Percentiles rank a stretch among this genome's conserved stretches.
phyloP scores from a whole-genome alignment of 352 stramenopile genomes.

The Globisporangium parvum region DNA sequence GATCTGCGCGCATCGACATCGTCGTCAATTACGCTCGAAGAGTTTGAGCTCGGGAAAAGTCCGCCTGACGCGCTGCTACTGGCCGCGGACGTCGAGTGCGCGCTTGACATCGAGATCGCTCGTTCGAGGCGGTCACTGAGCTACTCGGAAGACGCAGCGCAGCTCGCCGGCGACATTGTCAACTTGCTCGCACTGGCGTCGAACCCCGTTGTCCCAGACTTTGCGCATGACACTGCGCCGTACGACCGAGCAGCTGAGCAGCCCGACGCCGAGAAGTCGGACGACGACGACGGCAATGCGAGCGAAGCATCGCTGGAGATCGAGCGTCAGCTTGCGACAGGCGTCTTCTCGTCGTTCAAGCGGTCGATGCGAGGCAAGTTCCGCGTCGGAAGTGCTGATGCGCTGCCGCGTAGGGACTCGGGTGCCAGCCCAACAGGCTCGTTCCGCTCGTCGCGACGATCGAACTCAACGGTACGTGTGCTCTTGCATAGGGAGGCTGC shows the following conservation, averaged over 20 bases:
- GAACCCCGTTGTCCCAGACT: slow-evolving; percentile 17
- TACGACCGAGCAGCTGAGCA: slow-evolving; percentile 2
- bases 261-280: slow-evolving; percentile 2
- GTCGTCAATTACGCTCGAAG: slow-evolving; percentile 45
- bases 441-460: background rate
- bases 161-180: slow-evolving; percentile 4
- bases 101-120: slow-evolving; percentile 2
- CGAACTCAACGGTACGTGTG: background rate
- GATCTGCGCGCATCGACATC: slow-evolving; percentile 4
- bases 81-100: background rate
- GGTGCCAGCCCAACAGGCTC: background rate
- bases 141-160: slow-evolving; percentile 1
- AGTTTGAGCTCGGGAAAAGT: slow-evolving; percentile 46
- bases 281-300: slow-evolving; percentile 1
- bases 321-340: background rate
- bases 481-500: background rate
- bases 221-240: slow-evolving; percentile 6
- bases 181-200: slow-evolving; percentile 23
- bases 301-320: background rate
- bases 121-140: background rate
- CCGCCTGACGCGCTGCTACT: slow-evolving; percentile 11
- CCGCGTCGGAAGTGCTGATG: slow-evolving; percentile 14
- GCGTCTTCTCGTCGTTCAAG: slow-evolving; percentile 24
- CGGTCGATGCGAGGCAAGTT: slow-evolving; percentile 37
- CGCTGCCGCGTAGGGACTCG: background rate